A percentile compares a stretch with the other conserved stretches of the same genome.
phyloP scores from a whole-genome alignment of 225 moss, liverwort and hornwort genomes.

The Climacium dendroides region DNA sequence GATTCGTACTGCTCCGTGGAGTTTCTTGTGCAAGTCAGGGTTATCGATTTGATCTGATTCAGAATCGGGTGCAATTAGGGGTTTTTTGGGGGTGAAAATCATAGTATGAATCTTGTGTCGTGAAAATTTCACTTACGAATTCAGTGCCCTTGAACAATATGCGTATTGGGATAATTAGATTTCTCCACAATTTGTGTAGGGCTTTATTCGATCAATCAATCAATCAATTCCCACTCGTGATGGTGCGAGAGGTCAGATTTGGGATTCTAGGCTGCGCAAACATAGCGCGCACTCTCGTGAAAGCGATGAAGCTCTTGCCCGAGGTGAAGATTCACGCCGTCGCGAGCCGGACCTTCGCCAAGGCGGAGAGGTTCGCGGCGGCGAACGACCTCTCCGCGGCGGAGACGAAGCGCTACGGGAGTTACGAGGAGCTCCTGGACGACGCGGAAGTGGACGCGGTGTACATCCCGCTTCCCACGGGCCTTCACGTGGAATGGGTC shows the following conservation, averaged over 20 bases:
- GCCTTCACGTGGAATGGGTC: conserved; percentile 39
- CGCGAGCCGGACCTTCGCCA: conserved; percentile 19
- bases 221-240: not conserved
- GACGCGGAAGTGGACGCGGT: conserved; percentile 35
- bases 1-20: not conserved
- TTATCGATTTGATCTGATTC: not conserved
- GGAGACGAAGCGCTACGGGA: conserved; percentile 27
- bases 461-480: conserved; percentile 44
- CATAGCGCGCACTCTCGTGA: conserved; percentile 14
- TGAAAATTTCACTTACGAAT: not conserved
- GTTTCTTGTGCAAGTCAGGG: not conserved
- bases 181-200: not conserved
- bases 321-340: conserved; percentile 27
- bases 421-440: conserved; percentile 38
- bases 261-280: conserved; percentile 32
- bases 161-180: not conserved
- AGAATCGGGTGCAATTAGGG: not conserved
- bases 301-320: conserved; percentile 6
- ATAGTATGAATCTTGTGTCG: not conserved
- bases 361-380: conserved; percentile 21
- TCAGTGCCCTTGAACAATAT: not conserved
- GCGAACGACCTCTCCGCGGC: not conserved
- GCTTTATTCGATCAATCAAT: not conserved
- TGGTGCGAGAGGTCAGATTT: conserved; percentile 7
- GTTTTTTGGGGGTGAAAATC: not conserved